phyloP scores from a whole-genome alignment of 345 rosid genomes.

The Eucalyptus cloeziana region DNA sequence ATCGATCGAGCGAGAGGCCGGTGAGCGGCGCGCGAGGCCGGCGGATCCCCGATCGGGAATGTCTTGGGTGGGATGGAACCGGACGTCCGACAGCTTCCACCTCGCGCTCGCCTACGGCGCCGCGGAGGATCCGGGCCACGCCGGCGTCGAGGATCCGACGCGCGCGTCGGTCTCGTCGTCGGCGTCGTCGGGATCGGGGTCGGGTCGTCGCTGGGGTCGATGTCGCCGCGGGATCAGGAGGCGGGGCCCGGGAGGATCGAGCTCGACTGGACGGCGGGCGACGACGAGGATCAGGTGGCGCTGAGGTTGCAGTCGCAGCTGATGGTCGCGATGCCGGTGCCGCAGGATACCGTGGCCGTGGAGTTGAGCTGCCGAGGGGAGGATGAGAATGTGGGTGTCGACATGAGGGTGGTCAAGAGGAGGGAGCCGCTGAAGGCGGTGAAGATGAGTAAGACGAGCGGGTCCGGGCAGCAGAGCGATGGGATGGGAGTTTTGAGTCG shows the following conservation, averaged over 20 bases:
- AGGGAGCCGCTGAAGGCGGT: constrained; percentile 70
- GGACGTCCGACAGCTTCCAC: constrained; percentile 78
- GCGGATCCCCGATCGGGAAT: constrained; percentile 14
- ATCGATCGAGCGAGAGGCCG: neutral
- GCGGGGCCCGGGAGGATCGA: constrained; percentile 50
- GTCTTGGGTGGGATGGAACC: constrained; percentile 99
- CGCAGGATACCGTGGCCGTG: constrained; percentile 66
- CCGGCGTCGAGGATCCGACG: constrained; percentile 12
- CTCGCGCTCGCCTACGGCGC: constrained; percentile 56
- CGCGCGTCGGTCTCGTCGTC: constrained; percentile 21
- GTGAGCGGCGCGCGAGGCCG: neutral
- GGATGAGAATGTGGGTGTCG: constrained; percentile 35
- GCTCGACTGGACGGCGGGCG: constrained; percentile 87
- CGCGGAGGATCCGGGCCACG: constrained; percentile 31
- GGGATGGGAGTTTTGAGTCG: constrained; percentile 70
- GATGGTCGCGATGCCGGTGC: constrained; percentile 88
- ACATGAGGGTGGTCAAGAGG: constrained; percentile 75
- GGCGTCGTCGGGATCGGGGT: constrained; percentile 11
- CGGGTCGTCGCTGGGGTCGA: constrained; percentile 12
- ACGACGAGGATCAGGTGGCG: constrained; percentile 91
- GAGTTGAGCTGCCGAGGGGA: constrained; percentile 23
- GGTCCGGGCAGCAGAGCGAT: constrained; percentile 81
- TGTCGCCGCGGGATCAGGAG: constrained; percentile 48
- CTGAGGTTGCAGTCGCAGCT: constrained; percentile 77
- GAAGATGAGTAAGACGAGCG: constrained; percentile 48